These are phyloP conservation scores for Colletotrichum brevisporum DNA, from an alignment of 2,329 filamentous ascomycete species.

Conservation along the genomic window DNA sequence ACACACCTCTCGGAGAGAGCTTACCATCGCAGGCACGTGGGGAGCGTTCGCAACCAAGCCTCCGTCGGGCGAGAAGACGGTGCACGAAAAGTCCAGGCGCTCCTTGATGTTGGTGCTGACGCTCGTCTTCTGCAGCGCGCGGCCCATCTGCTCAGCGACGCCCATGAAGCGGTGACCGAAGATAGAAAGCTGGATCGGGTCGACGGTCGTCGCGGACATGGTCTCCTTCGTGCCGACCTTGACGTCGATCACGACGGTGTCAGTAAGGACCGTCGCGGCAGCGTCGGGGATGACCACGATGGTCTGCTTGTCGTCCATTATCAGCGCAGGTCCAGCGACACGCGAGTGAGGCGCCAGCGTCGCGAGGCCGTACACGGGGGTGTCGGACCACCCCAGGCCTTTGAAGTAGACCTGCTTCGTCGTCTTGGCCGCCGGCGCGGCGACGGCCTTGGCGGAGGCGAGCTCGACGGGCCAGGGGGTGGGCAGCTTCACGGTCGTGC, in stretches of 20 bases:
- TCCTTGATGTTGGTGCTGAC: constrained; percentile 87
- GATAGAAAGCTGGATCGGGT: constrained; percentile 81
- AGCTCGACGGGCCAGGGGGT: constrained; percentile 29
- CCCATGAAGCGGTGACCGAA: constrained; percentile 89
- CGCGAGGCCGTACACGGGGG: constrained; percentile 77
- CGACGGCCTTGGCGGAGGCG: constrained; percentile 4
- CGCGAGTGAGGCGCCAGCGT: constrained; percentile 72
- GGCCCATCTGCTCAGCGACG: constrained; percentile 87
- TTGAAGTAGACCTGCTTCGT: constrained; percentile 42
- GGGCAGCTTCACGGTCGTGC: constrained; percentile 29
- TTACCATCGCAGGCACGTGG: constrained; percentile 78
- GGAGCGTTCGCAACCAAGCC: constrained; percentile 82
- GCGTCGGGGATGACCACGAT: constrained; percentile 78
- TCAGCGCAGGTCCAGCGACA: constrained; percentile 75
- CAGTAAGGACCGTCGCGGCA: constrained; percentile 58
- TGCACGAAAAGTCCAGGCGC: constrained; percentile 85
- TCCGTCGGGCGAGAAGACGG: constrained; percentile 81
- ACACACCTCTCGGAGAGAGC: neutral
- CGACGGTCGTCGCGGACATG: constrained; percentile 55
- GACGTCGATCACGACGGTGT: constrained; percentile 59
- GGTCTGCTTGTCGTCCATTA: constrained; percentile 78
- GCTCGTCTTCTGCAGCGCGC: constrained; percentile 83
- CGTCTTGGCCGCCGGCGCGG: constrained; percentile 22
- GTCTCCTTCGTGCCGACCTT: constrained; percentile 31
- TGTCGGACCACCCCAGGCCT: constrained; percentile 57